Percentiles rank a stretch among this genome's conserved stretches.
Evolutionary conservation across 1,284 basidiomycete species (phyloP).

Genomic region (Leccinum colubrinum): DNA sequence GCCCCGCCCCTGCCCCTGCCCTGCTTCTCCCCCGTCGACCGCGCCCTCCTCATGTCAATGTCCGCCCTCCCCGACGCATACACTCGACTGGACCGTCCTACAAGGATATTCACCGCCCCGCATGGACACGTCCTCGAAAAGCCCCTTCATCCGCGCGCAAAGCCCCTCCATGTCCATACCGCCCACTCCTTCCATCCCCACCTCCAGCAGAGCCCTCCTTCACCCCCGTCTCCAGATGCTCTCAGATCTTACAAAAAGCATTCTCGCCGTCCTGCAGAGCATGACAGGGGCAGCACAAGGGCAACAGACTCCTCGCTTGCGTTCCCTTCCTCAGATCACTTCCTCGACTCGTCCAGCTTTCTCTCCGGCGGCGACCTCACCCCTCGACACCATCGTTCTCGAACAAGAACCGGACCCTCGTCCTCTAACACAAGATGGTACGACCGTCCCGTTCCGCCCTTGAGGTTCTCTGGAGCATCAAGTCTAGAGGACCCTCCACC

Average conservation of each 20-base stretch:
- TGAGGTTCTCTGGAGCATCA: slow-evolving; percentile 66
- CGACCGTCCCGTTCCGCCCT: slow-evolving; percentile 39
- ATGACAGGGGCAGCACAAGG: slow-evolving; percentile 21
- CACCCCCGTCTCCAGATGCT: slow-evolving; percentile 12
- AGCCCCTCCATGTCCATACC: slow-evolving; percentile 16
- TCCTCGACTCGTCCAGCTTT: slow-evolving; percentile 20
- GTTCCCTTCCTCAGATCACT: slow-evolving; percentile 27
- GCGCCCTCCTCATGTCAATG: background rate
- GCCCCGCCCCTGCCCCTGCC: background rate
- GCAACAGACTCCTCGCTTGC: slow-evolving; percentile 22
- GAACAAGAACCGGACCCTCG: slow-evolving; percentile 54
- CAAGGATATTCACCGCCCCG: slow-evolving; percentile 53
- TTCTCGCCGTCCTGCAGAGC: slow-evolving; percentile 27
- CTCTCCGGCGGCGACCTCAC: slow-evolving; percentile 21
- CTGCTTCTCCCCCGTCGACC: background rate
- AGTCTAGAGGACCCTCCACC: slow-evolving; percentile 58
- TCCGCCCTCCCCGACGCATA: background rate
- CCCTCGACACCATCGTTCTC: slow-evolving; percentile 41
- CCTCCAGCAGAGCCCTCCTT: slow-evolving; percentile 32
- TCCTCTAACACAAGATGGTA: slow-evolving; percentile 46
- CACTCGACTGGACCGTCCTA: slow-evolving; percentile 20
- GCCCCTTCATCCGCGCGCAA: slow-evolving; percentile 5
- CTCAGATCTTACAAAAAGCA: slow-evolving; percentile 18
- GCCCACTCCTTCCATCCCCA: slow-evolving; percentile 21
- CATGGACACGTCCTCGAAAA: slow-evolving; percentile 51